phyloP scores from a whole-genome alignment of 164 flowering plant genomes.

The Umbilicus rupestris region DNA sequence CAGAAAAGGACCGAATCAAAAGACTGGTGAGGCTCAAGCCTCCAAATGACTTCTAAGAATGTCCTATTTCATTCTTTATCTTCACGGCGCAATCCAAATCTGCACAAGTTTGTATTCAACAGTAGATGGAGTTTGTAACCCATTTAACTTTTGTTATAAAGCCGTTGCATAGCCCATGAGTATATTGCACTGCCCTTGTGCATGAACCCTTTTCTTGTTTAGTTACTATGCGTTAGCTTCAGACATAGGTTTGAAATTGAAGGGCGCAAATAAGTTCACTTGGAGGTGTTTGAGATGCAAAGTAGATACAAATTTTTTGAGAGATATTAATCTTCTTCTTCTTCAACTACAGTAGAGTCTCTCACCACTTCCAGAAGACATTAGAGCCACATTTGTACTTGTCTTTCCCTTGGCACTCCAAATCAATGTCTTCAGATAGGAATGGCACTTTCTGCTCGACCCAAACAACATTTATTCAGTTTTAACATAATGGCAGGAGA shows the following conservation, averaged over 20 bases:
- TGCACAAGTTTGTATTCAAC: background rate
- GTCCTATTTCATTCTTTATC: background rate
- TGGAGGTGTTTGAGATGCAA: background rate
- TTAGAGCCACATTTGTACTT: slow-evolving; percentile 95
- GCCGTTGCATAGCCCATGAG: background rate
- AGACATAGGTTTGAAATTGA: background rate
- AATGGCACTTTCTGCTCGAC: slow-evolving; percentile 86
- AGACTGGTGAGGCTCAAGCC: slow-evolving; percentile 35
- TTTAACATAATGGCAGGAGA: background rate
- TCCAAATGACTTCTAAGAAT: slow-evolving; percentile 31
- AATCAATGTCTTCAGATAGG: slow-evolving; percentile 53
- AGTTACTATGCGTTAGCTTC: background rate
- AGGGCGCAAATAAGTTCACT: background rate
- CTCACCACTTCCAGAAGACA: slow-evolving; percentile 97
- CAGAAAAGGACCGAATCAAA: slow-evolving; percentile 33
- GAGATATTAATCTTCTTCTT: background rate
- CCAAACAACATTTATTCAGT: background rate
- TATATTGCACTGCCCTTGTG: background rate
- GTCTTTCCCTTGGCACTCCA: slow-evolving; percentile 96
- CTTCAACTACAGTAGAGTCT: background rate
- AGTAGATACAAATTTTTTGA: background rate
- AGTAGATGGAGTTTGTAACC: background rate
- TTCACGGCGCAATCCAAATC: background rate
- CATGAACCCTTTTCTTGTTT: background rate
- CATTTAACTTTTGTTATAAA: background rate